Conservation (phyloP, 2,329 filamentous ascomycete genomes). For the Arthrobotrys iridis region DNA sequence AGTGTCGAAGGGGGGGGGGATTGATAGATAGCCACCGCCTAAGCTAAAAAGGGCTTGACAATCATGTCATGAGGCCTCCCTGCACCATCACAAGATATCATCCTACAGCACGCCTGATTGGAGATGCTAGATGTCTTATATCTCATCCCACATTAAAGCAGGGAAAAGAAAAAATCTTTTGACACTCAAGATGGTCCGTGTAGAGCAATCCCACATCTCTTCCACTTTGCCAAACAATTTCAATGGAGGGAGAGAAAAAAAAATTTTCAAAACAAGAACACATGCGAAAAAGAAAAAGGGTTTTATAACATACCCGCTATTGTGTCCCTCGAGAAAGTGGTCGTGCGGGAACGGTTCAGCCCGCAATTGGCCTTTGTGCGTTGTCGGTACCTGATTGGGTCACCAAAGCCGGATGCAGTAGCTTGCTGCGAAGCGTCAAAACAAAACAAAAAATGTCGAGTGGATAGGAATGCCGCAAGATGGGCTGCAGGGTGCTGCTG, state of each 20-base stretch:
- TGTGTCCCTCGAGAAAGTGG: constrained; percentile 23
- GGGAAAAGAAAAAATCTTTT: neutral
- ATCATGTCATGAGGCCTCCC: constrained; percentile 44
- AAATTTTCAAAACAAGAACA: neutral
- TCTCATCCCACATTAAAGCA: constrained; percentile 38
- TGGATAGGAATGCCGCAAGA: constrained; percentile 53
- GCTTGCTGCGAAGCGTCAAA: constrained; percentile 51
- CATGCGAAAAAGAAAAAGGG: constrained; percentile 31
- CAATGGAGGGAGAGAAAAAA: constrained; percentile 8
- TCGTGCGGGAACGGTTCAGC: constrained; percentile 55
- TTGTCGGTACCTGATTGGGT: constrained; percentile 55
- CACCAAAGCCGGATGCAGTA: constrained; percentile 54
- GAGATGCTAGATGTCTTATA: constrained; percentile 24
- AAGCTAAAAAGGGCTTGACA: constrained; percentile 29
- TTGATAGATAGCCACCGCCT: constrained; percentile 5
- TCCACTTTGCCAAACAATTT: neutral
- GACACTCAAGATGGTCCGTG: constrained; percentile 5
- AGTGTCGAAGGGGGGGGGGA: neutral
- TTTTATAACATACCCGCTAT: constrained; percentile 49
- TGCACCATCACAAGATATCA: constrained; percentile 6
- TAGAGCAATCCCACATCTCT: constrained; percentile 19
- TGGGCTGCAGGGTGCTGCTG: constrained; percentile 46
- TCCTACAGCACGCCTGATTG: constrained; percentile 30
- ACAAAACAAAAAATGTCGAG: constrained; percentile 52
- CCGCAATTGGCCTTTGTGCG: constrained; percentile 54